Percentiles rank a stretch among this genome's conserved stretches.
Conservation (phyloP, 805 yeast species). For the Grigorovia transvaalensis region DNA sequence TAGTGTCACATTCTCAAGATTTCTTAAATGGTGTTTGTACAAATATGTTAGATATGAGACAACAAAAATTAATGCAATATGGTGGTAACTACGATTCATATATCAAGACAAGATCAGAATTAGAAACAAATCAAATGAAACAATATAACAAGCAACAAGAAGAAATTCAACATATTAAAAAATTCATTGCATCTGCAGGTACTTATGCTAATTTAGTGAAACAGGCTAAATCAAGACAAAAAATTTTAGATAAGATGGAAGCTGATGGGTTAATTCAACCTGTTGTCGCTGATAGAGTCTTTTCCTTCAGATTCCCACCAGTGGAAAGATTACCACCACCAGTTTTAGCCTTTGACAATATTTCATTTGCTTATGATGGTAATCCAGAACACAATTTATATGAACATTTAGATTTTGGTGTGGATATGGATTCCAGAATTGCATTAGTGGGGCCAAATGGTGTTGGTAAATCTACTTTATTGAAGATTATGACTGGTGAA, state of each 20-base stretch:
- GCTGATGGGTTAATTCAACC: slow-evolving; percentile 95
- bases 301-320: slow-evolving; percentile 86
- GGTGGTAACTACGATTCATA: slow-evolving; percentile 99
- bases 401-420: slow-evolving; percentile 89
- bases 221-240: slow-evolving; percentile 98
- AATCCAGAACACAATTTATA: slow-evolving; percentile 77
- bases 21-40: slow-evolving; percentile 98
- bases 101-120: slow-evolving; percentile 85
- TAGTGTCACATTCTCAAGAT: slow-evolving; percentile 98
- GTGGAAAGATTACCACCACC: slow-evolving; percentile 98
- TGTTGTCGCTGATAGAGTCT: slow-evolving; percentile 86
- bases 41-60: slow-evolving; percentile 96
- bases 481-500: slow-evolving; percentile 94
- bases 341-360: slow-evolving; percentile 91
- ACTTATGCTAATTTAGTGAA: slow-evolving; percentile 97
- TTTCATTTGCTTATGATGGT: slow-evolving; percentile 84
- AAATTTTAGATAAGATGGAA: slow-evolving; percentile 99
- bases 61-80: slow-evolving; percentile 58
- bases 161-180: slow-evolving; percentile 95
- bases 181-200: slow-evolving; percentile 99
- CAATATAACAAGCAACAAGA: slow-evolving; percentile 96
- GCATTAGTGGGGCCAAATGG: slow-evolving; percentile 98
- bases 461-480: slow-evolving; percentile 94
- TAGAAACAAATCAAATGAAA: slow-evolving; percentile 96
- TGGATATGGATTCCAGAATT: slow-evolving; percentile 97